Percentiles rank a stretch among this genome's conserved stretches.
phyloP scores from a whole-genome alignment of 805 yeast genomes.

The Candida incommunis region DNA sequence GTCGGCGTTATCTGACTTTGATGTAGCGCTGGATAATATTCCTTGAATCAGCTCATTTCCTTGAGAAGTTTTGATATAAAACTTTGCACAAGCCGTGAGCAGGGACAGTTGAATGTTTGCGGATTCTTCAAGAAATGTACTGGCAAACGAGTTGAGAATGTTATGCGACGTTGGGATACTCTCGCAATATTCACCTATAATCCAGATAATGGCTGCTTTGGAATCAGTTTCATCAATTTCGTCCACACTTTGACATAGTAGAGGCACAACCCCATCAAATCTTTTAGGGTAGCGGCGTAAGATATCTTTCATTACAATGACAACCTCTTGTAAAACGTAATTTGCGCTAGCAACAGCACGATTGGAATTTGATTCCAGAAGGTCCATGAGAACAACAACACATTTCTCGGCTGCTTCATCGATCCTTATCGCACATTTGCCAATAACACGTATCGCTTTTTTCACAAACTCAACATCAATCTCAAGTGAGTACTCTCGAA shows the following conservation, averaged over 20 bases:
- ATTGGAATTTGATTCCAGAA: constrained; percentile 43
- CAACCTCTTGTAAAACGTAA: constrained; percentile 69
- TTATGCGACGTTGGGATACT: constrained; percentile 30
- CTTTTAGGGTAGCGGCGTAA: constrained; percentile 56
- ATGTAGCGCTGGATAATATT: constrained; percentile 57
- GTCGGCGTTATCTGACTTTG: constrained; percentile 72
- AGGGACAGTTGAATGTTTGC: constrained; percentile 64
- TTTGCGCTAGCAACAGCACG: constrained; percentile 31
- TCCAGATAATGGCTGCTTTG: constrained; percentile 68
- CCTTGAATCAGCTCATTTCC: constrained; percentile 68
- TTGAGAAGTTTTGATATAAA: constrained; percentile 48
- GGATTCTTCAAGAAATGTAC: constrained; percentile 48
- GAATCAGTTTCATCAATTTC: constrained; percentile 72
- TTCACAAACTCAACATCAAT: constrained; percentile 82
- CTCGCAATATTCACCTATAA: constrained; percentile 62
- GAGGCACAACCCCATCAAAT: constrained; percentile 34
- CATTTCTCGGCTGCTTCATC: constrained; percentile 49
- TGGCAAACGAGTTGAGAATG: constrained; percentile 27
- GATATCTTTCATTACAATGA: constrained; percentile 63
- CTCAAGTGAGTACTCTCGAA: constrained; percentile 81
- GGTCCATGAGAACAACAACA: constrained; percentile 48
- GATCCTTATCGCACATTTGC: constrained; percentile 74
- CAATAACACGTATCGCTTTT: constrained; percentile 79
- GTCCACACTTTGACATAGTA: constrained; percentile 32
- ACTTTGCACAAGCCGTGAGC: constrained; percentile 64